Evolutionary conservation across 768 basidiomycete species (phyloP), one percentile per base, ranked within the genome.

Genomic region (Cystobasidium ongulense): DNA sequence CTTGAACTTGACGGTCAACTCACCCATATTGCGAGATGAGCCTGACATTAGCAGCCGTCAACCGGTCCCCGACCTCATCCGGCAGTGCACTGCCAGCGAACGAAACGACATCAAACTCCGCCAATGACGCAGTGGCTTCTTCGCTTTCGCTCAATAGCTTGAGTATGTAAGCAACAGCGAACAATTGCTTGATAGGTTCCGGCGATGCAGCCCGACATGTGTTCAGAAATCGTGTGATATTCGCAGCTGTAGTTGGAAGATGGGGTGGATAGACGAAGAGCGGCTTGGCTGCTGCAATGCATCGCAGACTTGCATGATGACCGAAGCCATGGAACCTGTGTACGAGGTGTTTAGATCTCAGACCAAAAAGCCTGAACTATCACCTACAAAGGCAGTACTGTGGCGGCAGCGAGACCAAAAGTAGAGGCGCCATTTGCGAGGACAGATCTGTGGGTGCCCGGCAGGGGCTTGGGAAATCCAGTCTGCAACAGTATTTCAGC

Each of bases 241-340:
- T 59, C 57, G 57, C 25, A 29, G 57, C 57, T 1, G 57, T 59
- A 15, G 57, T 59, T 5, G 57, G 57, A 4, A 59, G 57, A 31
- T 59, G 57, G 17, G 57, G 57, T 2, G 57, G 57, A 59, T 59
- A 59, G 29, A 59, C 57, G 57, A 59, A 59, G 25, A 59, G 57
- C 29, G 57, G 57, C 21, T 59, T 27, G 29, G 57, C 57, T 29
- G 57, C 57, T 10, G 57, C 57, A 27, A 59, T 59, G 23, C 57
- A 59, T 29, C 57, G 25, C 13, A 59, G 23, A 29, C 57, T 59
- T 31, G 57, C 57, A 23, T 59, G 57, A 35, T 59, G 57, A 21
- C 57, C 57, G 57, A 59, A 59, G 13, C 57, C 57, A 35, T 59
- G 57, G 25, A 59, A 59, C 2, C 57, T 59, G 25, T 21, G 29